Conservation (phyloP, 306 rosid species). For the Cicer bijugum region DNA sequence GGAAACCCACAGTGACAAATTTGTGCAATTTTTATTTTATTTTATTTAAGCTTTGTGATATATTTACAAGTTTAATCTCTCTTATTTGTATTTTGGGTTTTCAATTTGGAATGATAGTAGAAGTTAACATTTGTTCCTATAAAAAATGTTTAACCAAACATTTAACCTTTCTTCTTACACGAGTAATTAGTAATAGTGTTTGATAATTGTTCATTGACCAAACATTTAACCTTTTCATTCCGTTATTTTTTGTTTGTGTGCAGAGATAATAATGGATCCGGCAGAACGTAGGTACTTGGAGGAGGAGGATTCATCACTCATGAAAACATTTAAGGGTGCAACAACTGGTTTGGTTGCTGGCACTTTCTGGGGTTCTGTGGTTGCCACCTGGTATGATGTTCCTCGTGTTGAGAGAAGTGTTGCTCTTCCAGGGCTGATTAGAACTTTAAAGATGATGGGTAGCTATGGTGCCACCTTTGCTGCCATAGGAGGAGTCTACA, state of each 20-base stretch:
- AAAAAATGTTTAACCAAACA: neutral
- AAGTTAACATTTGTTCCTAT: neutral
- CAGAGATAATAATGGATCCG: conserved; percentile 60
- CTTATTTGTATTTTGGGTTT: conserved; percentile 29
- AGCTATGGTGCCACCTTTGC: conserved; percentile 86
- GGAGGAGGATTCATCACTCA: conserved; percentile 70
- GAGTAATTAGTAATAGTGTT: conserved; percentile 19
- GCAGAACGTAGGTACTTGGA: conserved; percentile 91
- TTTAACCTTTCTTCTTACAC: neutral
- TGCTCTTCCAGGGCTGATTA: conserved; percentile 88
- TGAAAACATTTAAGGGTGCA: conserved; percentile 88
- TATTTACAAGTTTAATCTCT: conserved; percentile 7
- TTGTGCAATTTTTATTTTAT: neutral
- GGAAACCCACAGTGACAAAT: conserved; percentile 4
- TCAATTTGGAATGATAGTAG: conserved; percentile 14
- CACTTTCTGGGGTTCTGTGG: conserved; percentile 83
- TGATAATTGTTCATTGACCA: neutral
- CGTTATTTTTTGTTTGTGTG: conserved; percentile 2
- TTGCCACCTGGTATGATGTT: conserved; percentile 91
- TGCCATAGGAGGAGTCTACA: conserved; percentile 95
- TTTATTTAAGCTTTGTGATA: conserved; percentile 3
- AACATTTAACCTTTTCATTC: conserved; percentile 5
- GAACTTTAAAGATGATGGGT: conserved; percentile 96
- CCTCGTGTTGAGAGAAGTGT: conserved; percentile 97
- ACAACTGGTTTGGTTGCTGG: conserved; percentile 84